Percentiles rank a stretch among this genome's conserved stretches.
These are phyloP conservation scores for Kodamaea restingae DNA, from an alignment of 805 yeast genomes.

Conservation along the genomic window DNA sequence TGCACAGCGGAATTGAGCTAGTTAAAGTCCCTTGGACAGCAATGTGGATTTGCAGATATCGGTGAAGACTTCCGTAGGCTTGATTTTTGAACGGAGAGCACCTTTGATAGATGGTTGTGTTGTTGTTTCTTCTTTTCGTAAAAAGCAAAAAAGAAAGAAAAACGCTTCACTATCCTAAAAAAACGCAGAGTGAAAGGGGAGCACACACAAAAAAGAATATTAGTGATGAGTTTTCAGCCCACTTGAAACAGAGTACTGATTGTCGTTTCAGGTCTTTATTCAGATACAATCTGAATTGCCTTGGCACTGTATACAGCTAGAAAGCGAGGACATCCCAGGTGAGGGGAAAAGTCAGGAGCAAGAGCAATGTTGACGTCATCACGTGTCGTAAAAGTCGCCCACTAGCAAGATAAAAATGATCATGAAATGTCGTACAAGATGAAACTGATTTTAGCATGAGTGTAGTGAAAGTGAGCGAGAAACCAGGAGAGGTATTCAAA, in stretches of 20 bases:
- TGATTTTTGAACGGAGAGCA: neutral
- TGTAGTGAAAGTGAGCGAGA: neutral
- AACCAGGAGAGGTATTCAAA: too few relatives aligned
- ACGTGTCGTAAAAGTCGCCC: constrained; percentile 1
- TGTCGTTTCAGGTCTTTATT: too few relatives aligned
- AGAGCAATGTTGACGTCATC: neutral
- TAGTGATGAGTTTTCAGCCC: constrained; percentile 1
- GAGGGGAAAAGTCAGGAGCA: constrained; percentile 1
- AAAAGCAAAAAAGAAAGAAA: constrained; percentile 9
- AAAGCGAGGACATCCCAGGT: neutral
- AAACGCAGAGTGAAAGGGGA: neutral
- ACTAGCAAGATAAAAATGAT: neutral
- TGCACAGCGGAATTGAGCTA: neutral
- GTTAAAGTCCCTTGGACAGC: neutral
- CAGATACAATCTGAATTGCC: too few relatives aligned
- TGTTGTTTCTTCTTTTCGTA: constrained; percentile 9
- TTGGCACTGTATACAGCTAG: too few relatives aligned
- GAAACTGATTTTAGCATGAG: neutral
- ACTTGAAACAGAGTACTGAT: neutral
- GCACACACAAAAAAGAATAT: constrained; percentile 5
- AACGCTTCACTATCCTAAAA: neutral
- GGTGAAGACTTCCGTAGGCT: neutral
- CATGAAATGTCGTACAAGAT: neutral
- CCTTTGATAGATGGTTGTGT: constrained; percentile 6
- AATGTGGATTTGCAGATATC: neutral